A percentile compares a stretch with the other conserved stretches of the same genome.
phyloP scores from a whole-genome alignment of 257 asterid genomes.

The Galeopsis tetrahit region DNA sequence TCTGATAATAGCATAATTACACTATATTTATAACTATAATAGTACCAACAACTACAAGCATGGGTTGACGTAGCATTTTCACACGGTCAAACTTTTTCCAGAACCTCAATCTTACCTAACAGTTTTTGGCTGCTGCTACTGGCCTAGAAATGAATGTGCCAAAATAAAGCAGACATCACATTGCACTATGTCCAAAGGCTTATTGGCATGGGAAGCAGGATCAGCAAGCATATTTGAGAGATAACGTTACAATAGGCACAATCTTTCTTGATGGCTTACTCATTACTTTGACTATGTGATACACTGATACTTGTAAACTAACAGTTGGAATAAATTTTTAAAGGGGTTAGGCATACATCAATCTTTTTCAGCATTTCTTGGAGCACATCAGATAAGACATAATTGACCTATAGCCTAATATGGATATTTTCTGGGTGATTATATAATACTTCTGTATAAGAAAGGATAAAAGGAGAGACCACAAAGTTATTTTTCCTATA shows the following conservation, averaged over 20 bases:
- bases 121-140: background rate
- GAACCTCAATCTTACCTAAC: background rate
- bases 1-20: background rate
- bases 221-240: background rate
- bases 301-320: background rate
- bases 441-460: background rate
- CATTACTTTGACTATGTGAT: background rate
- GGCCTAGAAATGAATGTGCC: background rate
- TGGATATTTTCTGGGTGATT: background rate
- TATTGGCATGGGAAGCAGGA: background rate
- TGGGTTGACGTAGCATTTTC: background rate
- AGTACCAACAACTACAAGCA: background rate
- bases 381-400: no score
- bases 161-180: constrained; percentile 1
- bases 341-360: background rate
- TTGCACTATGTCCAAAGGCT: background rate
- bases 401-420: background rate
- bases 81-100: background rate
- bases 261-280: background rate
- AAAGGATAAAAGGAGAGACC: background rate
- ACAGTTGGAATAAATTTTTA: background rate
- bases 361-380: no score
- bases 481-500: background rate
- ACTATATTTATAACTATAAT: no score
- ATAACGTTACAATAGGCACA: background rate